These are phyloP conservation scores for Recurvomyces mirabilis DNA, from an alignment of 495 filamentous ascomycete species.

Conservation along the genomic window DNA sequence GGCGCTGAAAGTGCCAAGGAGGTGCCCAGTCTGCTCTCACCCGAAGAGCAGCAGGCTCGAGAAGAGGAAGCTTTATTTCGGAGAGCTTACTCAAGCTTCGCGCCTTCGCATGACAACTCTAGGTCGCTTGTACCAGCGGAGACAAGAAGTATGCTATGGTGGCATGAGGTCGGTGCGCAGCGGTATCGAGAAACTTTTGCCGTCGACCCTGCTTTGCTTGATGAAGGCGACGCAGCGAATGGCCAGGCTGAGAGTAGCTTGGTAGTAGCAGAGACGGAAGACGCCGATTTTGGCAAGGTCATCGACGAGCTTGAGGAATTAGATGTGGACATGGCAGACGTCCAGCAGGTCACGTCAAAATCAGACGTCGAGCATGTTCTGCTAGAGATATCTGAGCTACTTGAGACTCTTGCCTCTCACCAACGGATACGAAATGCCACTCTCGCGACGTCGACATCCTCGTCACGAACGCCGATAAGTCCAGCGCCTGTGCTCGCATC, in stretches of 20 bases:
- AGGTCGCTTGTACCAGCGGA: conserved; percentile 60
- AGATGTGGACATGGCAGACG: conserved; percentile 22
- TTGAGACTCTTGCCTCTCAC: conserved; percentile 76
- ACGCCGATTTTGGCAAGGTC: conserved; percentile 37
- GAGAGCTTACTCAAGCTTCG: conserved; percentile 79
- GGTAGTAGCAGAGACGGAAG: not conserved
- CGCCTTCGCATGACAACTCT: conserved; percentile 70
- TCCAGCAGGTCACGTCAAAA: conserved; percentile 46
- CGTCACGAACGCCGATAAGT: conserved; percentile 30
- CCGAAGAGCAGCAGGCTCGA: conserved; percentile 39
- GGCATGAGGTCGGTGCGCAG: conserved; percentile 61
- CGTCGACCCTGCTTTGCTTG: conserved; percentile 36
- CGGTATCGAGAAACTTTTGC: conserved; percentile 43
- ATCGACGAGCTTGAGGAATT: conserved; percentile 20
- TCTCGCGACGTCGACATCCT: conserved; percentile 30
- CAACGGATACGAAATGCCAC: conserved; percentile 70
- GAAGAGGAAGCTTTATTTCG: conserved; percentile 66
- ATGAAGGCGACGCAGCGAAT: conserved; percentile 4
- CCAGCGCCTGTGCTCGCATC: conserved; percentile 29
- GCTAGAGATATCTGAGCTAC: conserved; percentile 65
- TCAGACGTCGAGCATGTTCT: conserved; percentile 54
- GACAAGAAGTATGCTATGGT: conserved; percentile 71
- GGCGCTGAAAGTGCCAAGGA: conserved; percentile 41
- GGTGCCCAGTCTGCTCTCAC: conserved; percentile 23
- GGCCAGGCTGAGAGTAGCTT: not conserved